Evolutionary conservation across 2,329 filamentous ascomycete species (phyloP), one percentile per base, ranked within the genome.

Genomic region (Macrophomina tecta): DNA sequence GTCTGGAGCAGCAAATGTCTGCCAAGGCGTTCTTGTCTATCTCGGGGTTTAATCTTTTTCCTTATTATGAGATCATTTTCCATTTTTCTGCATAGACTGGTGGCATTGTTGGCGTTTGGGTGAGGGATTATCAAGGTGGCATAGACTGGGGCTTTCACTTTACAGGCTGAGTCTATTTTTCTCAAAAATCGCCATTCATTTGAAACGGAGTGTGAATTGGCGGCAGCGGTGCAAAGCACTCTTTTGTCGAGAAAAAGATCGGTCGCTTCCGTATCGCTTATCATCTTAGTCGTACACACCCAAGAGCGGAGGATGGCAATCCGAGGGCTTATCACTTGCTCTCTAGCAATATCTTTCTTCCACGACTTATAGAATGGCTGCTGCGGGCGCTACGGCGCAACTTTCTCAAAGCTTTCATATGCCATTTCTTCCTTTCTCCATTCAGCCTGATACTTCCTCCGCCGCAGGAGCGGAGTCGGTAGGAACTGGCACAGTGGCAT

Each of bases 401-500:
- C 34, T 8, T n/a, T n/a, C 18, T 38, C 36, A 38, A 38, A 38
- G 36, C 11, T 38, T 38, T 38, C 36, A 12, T 12, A 38, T 38
- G 36, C 11, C 11, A 12, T 7, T 38, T 38, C 36, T 38, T 32
- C 30, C 48, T 8, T 8, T 36, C n/a, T 34, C 16, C 42, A 16
- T 45, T 23, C n/a, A 49, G 9, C 45, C 58, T 6, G 58, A 49
- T 45, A 45, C 42, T 40, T 62, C 40, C 30, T 61, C 32, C 30
- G 11, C n/a, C 32, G 42, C 42, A 11, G 58, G 32, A 18, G 55
- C 38, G 7, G 56, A 36, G 32, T 18, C 48, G 56, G 40, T 23
- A 28, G 32, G 12, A 16, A 32, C 42, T 36, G 52, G 32, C 11
- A 70, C 74, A 48, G 64, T 74, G 58, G 71, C 76, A 69, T 75